These are phyloP conservation scores for Crucihimalaya himalaica DNA, from an alignment of 345 rosid species.

Conservation along the genomic window DNA sequence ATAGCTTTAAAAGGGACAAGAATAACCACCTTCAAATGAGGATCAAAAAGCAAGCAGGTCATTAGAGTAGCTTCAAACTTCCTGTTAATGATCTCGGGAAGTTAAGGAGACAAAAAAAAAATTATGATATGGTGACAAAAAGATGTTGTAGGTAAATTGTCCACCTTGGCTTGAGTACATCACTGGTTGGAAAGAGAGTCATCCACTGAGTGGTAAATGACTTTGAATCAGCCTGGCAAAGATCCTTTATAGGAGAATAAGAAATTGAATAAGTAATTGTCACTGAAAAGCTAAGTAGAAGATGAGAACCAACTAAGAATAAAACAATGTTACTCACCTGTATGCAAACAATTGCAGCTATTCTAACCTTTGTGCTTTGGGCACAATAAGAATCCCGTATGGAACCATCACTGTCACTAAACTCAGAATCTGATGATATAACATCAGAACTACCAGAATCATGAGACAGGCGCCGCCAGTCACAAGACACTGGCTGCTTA, in stretches of 20 bases:
- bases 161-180: constrained; percentile 78
- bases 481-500: constrained; percentile 46
- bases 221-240: constrained; percentile 88
- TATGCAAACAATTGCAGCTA: constrained; percentile 74
- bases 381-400: constrained; percentile 47
- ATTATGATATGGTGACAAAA: constrained; percentile 17
- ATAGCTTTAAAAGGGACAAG: constrained; percentile 4
- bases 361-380: constrained; percentile 72
- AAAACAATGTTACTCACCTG: constrained; percentile 53
- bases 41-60: constrained; percentile 88
- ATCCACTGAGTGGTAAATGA: constrained; percentile 87
- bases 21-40: constrained; percentile 64
- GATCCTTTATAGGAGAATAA: constrained; percentile 56
- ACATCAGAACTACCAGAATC: constrained; percentile 66
- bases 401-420: constrained; percentile 78
- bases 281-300: not conserved
- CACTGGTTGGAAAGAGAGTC: constrained; percentile 81
- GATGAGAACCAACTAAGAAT: constrained; percentile 18
- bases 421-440: too few relatives aligned
- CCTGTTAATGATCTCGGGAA: constrained; percentile 48
- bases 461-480: constrained; percentile 45
- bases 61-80: constrained; percentile 79
- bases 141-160: constrained; percentile 16
- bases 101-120: constrained; percentile 31
- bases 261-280: constrained; percentile 1